A percentile compares a stretch with the other conserved stretches of the same genome.
Evolutionary conservation across 108 stramenopile species (phyloP).

Genomic region (Parmales sp.): DNA sequence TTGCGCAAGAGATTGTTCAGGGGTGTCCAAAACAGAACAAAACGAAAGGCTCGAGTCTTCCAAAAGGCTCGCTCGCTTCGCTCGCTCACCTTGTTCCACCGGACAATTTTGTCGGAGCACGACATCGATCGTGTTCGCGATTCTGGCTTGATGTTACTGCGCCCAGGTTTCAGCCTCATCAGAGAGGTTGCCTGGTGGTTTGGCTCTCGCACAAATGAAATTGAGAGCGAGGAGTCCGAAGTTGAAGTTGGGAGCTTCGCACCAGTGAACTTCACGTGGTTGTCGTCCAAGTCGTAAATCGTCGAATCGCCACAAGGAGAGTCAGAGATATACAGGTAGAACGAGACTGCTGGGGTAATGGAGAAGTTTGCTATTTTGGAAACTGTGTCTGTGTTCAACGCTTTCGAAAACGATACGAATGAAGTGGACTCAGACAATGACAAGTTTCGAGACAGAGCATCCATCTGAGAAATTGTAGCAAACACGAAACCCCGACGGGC

Average conservation of each 20-base stretch:
- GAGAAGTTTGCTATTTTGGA: too few relatives aligned
- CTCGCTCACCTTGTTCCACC: conserved; percentile 71
- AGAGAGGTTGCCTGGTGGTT: conserved; percentile 48
- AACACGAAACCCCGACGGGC: conserved; percentile 65
- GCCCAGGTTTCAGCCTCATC: conserved; percentile 73
- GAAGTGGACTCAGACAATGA: background rate
- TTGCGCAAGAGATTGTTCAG: background rate
- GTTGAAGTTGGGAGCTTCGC: conserved; percentile 60
- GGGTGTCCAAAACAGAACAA: background rate
- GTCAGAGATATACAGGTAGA: conserved; percentile 82
- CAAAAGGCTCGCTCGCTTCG: conserved; percentile 35
- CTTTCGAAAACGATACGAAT: background rate
- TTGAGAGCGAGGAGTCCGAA: background rate
- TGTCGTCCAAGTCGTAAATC: conserved; percentile 53
- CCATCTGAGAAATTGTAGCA: conserved; percentile 61
- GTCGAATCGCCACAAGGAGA: conserved; percentile 88
- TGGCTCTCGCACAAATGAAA: conserved; percentile 45
- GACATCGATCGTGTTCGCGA: conserved; percentile 71
- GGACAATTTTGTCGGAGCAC: conserved; percentile 75
- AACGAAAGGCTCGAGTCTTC: background rate
- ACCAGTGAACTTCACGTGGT: conserved; percentile 55
- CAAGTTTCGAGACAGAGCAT: background rate
- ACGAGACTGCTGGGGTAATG: conserved; percentile 34
- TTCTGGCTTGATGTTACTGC: conserved; percentile 66
- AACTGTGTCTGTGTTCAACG: background rate